Evolutionary conservation across 768 basidiomycete species (phyloP), one percentile per base, ranked within the genome.

Genomic region (Russula abietina): DNA sequence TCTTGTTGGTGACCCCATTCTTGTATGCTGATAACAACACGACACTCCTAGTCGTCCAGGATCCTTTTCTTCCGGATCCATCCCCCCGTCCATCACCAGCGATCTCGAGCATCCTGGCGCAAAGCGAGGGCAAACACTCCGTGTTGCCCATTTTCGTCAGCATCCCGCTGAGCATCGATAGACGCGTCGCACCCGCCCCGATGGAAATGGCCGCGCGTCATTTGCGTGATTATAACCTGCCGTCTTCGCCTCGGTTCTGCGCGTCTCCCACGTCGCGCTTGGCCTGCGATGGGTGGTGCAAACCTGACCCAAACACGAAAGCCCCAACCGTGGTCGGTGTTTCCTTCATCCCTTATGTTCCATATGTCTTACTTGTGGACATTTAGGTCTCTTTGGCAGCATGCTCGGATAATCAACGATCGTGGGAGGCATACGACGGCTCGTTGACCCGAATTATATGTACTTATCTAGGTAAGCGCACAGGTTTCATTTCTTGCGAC

Each of bases 341-440:
- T 45, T 14, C n/a, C 53, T 30, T 24, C n/a, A 22, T 54, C 32
- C 45, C 16, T 3, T 48, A 28, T 55, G 2, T 7, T n/a, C 3
- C 4, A 24, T 7, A 16, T 10, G 24, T 46, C 19, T 43, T n/a
- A 24, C 14, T 22, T 5, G 22, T 39, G 22, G 10, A 38, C 30
- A 17, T 51, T 22, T 38, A 62, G 61, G 22, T 59, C 1, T 69
- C 68, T 0, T 28, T 71, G 12, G 64, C 69, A 8, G 69, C 69
- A 3, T 68, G 69, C 43, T 63, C 62, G 14, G 69, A 71, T 46
- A 45, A 60, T 50, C 71, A 71, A 52, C 59, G 41, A 36, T 55
- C 67, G 8, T 72, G 67, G 65, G 71, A 71, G 43, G 22, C 56
- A 26, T 60, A 64, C 1, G 69, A 67, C 30, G 60, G 56, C 17